A percentile compares a stretch with the other conserved stretches of the same genome.
These are phyloP conservation scores for Pistacia vera DNA, from an alignment of 345 rosid species.

Conservation along the genomic window DNA sequence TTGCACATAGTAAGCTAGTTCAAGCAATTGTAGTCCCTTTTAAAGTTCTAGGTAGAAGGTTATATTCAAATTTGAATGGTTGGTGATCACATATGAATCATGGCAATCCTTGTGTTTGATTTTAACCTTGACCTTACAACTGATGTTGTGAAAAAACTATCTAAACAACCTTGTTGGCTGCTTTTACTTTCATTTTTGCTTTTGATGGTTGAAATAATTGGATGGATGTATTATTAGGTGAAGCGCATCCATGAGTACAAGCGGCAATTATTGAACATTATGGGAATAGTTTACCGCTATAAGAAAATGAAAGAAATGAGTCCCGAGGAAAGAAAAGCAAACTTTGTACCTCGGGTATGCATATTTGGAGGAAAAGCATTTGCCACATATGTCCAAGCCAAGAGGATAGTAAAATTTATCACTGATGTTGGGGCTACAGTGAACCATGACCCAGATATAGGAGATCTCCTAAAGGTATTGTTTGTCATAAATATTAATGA, in stretches of 20 bases:
- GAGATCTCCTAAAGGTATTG: slow-evolving; percentile 50
- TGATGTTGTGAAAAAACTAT: background rate
- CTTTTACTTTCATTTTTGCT: background rate
- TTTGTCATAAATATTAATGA: background rate
- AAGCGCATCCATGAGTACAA: slow-evolving; percentile 60
- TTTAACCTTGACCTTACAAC: background rate
- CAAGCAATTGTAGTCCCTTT: too few relatives aligned
- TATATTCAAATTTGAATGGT: too few relatives aligned
- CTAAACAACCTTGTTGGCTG: background rate
- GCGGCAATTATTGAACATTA: slow-evolving; percentile 45
- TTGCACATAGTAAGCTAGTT: background rate
- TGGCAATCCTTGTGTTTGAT: background rate
- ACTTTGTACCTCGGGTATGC: slow-evolving; percentile 48
- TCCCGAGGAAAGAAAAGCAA: slow-evolving; percentile 31
- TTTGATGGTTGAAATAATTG: background rate
- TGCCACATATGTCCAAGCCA: slow-evolving; percentile 59
- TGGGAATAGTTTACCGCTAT: slow-evolving; percentile 49
- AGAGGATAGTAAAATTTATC: slow-evolving; percentile 56
- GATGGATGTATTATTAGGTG: slow-evolving; percentile 22
- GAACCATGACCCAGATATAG: slow-evolving; percentile 46
- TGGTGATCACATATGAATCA: too few relatives aligned
- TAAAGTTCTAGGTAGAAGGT: too few relatives aligned
- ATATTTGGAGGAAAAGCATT: slow-evolving; percentile 59
- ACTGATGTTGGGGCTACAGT: slow-evolving; percentile 48
- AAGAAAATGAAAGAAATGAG: slow-evolving; percentile 56